phyloP scores from a whole-genome alignment of 192 early-diverging fungal species.

The Rhizophagus sp. region DNA sequence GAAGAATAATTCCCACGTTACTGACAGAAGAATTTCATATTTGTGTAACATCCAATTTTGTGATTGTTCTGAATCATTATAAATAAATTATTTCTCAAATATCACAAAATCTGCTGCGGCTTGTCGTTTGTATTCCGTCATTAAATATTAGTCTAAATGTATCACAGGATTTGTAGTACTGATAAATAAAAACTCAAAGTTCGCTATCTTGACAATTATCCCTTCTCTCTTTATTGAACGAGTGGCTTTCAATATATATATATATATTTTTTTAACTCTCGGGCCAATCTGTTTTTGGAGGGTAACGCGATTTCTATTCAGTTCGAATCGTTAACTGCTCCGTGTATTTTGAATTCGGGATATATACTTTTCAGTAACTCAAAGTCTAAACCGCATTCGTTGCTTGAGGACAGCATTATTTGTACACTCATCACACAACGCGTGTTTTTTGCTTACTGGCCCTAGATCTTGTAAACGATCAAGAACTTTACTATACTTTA shows the following conservation, averaged over 20 bases:
- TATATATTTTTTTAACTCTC: not conserved
- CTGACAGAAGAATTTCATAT: no score
- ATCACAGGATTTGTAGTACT: not conserved
- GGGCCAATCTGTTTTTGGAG: not conserved
- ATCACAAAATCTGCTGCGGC: no score
- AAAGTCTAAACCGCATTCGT: not conserved
- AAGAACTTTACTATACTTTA: not conserved
- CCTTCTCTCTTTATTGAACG: slow-evolving; percentile 15
- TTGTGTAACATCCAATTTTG: no score
- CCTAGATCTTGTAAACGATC: slow-evolving; percentile 5
- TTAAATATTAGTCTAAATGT: no score
- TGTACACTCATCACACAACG: not conserved
- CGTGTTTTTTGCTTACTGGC: slow-evolving; percentile 3
- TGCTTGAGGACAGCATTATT: not conserved
- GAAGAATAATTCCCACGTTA: no score
- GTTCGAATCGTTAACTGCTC: not conserved
- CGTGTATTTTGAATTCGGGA: slow-evolving; percentile 3
- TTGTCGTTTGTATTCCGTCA: no score
- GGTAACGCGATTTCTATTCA: slow-evolving; percentile 8
- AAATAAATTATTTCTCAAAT: no score
- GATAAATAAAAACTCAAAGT: not conserved
- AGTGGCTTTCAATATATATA: slow-evolving; percentile 3
- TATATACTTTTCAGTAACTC: slow-evolving; percentile 2
- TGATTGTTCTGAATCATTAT: no score
- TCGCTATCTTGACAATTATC: not conserved